Evolutionary conservation across 805 yeast species (phyloP).

Genomic region (Wickerhamiella lipophila): DNA sequence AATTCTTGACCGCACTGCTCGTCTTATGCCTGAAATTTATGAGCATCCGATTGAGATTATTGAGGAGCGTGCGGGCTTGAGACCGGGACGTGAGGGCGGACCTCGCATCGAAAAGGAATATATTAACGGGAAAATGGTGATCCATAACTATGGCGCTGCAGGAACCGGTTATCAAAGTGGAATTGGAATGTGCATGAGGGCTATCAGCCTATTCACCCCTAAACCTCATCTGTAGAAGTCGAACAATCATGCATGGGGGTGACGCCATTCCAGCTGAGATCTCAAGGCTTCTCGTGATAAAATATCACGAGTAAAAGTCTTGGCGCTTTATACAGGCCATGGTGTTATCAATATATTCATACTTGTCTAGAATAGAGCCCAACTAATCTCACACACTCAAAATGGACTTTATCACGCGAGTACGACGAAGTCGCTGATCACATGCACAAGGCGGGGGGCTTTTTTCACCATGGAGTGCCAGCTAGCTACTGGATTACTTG

Average conservation of each 20-base stretch:
- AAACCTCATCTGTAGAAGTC: slow-evolving; percentile 4
- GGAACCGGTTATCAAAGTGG: slow-evolving; percentile 72
- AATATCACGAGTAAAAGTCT: background rate
- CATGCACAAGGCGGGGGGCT: background rate
- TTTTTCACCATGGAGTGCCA: too few species aligned
- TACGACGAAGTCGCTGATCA: background rate
- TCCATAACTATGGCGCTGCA: slow-evolving; percentile 69
- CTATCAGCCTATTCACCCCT: slow-evolving; percentile 23
- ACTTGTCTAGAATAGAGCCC: too few species aligned
- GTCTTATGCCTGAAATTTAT: slow-evolving; percentile 35
- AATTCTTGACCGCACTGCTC: slow-evolving; percentile 46
- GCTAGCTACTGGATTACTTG: too few species aligned
- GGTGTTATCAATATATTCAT: too few species aligned
- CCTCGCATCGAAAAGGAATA: slow-evolving; percentile 50
- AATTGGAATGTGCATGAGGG: slow-evolving; percentile 45
- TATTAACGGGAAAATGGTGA: slow-evolving; percentile 32
- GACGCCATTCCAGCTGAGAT: background rate
- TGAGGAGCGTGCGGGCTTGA: slow-evolving; percentile 57
- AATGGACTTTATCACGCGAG: too few species aligned
- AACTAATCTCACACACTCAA: too few species aligned
- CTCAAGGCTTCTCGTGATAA: background rate
- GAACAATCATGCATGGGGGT: background rate
- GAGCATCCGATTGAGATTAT: slow-evolving; percentile 37
- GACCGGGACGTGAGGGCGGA: slow-evolving; percentile 71
- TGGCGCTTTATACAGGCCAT: too few species aligned